Evolutionary conservation across 208 protist species (phyloP).

Genomic region (Leishmania braziliensis): DNA sequence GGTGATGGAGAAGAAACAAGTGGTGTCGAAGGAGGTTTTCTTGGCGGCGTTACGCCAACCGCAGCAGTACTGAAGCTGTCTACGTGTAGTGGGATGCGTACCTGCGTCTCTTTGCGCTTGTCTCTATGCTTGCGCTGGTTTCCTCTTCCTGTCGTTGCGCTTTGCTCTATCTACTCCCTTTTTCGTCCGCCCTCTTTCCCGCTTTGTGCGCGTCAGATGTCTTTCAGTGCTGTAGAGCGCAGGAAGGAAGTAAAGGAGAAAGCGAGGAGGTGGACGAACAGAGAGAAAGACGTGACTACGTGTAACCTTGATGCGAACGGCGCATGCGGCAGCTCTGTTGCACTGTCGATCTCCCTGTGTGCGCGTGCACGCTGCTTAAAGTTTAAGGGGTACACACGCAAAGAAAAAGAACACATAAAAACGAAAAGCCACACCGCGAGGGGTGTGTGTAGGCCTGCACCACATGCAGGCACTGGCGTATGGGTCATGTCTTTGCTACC

Average conservation of each 20-base stretch:
- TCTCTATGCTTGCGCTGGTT: background rate
- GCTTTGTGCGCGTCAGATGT: background rate
- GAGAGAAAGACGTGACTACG: background rate
- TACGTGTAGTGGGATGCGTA: no score
- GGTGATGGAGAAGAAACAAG: constrained; percentile 70
- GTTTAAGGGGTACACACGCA: background rate
- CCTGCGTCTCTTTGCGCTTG: background rate
- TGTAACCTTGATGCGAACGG: background rate
- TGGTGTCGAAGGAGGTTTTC: constrained; percentile 81
- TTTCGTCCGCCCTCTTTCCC: background rate
- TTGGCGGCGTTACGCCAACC: constrained; percentile 70
- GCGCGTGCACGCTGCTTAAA: background rate
- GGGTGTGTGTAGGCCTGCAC: no score
- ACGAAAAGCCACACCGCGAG: background rate
- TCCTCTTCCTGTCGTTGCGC: background rate
- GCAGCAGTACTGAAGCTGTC: constrained; percentile 16
- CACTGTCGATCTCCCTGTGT: background rate
- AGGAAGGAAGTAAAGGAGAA: background rate
- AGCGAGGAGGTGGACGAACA: background rate
- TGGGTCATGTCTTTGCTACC: background rate
- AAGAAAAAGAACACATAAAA: background rate
- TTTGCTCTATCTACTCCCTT: background rate
- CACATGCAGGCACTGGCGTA: background rate
- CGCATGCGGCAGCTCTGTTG: background rate
- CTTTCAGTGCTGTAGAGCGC: background rate